Conservation (phyloP, 371 early-diverging fungal species). For the Lichtheimia corymbifera region DNA sequence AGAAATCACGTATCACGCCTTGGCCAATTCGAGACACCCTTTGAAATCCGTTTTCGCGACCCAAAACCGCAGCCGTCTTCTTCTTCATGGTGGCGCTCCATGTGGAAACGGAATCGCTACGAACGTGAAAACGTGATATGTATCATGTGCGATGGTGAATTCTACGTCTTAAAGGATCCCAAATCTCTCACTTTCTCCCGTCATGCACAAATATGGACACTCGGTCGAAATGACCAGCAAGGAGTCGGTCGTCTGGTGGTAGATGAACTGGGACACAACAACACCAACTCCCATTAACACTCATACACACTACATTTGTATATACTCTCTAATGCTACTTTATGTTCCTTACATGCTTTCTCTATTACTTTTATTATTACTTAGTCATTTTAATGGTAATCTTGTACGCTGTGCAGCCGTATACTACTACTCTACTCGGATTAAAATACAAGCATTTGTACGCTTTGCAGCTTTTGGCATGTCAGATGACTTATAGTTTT, state of each 20-base stretch:
- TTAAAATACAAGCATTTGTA: no score
- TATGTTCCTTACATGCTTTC: no score
- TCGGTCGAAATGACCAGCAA: slow-evolving; percentile 40
- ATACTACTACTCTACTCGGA: no score
- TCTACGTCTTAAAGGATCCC: slow-evolving; percentile 58
- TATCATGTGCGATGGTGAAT: slow-evolving; percentile 71
- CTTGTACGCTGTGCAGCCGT: no score
- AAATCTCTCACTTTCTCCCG: slow-evolving; percentile 49
- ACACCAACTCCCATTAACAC: background rate
- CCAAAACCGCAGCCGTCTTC: slow-evolving; percentile 21
- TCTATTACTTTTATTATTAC: no score
- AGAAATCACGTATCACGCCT: slow-evolving; percentile 43
- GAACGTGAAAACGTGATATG: slow-evolving; percentile 43
- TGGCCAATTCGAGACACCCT: slow-evolving; percentile 42
- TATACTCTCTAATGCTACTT: no score
- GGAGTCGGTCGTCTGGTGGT: slow-evolving; percentile 31
- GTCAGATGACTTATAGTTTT: no score
- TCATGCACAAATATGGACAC: slow-evolving; percentile 58
- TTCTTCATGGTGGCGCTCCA: background rate
- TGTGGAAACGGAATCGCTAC: slow-evolving; percentile 19
- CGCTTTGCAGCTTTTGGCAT: no score
- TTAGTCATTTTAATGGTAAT: no score
- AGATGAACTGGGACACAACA: slow-evolving; percentile 26
- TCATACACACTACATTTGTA: background rate
- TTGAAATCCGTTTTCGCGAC: slow-evolving; percentile 34